Percentiles rank a stretch among this genome's conserved stretches.
Evolutionary conservation across 805 yeast genomes (phyloP).

Genomic region (Ogataea methanolica): DNA sequence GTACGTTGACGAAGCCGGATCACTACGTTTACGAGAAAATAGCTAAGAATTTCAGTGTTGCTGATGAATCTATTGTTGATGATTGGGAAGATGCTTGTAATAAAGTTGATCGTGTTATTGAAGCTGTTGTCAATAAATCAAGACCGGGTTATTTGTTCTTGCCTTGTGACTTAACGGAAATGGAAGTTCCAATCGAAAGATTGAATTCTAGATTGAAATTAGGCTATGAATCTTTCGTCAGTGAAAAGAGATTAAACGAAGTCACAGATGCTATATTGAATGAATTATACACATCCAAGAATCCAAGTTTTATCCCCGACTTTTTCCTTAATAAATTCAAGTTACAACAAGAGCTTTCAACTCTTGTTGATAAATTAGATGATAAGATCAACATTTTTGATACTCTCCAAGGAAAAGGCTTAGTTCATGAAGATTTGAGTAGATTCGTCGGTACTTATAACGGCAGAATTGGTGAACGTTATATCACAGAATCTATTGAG

Average conservation of each 20-base stretch:
- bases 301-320: constrained; percentile 39
- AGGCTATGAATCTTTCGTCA: constrained; percentile 12
- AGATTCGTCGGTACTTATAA: constrained; percentile 43
- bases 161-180: constrained; percentile 67
- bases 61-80: constrained; percentile 42
- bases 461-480: constrained; percentile 30
- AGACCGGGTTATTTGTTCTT: constrained; percentile 83
- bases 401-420: constrained; percentile 36
- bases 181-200: constrained; percentile 36
- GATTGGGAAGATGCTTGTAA: constrained; percentile 45
- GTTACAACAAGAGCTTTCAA: constrained; percentile 25
- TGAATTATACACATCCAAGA: constrained; percentile 32
- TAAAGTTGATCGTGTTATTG: constrained; percentile 69
- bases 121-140: constrained; percentile 47
- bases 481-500: constrained; percentile 35
- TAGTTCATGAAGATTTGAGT: constrained; percentile 34
- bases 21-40: constrained; percentile 63
- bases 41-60: constrained; percentile 50
- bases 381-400: constrained; percentile 36
- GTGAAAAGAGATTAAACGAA: constrained; percentile 12
- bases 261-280: constrained; percentile 31
- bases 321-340: constrained; percentile 37
- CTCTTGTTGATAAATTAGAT: constrained; percentile 29
- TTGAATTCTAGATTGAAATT: constrained; percentile 30
- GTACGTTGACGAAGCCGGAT: constrained; percentile 53